Evolutionary conservation across 2,329 filamentous ascomycete genomes (phyloP).

Genomic region (Lithohypha guttulata): DNA sequence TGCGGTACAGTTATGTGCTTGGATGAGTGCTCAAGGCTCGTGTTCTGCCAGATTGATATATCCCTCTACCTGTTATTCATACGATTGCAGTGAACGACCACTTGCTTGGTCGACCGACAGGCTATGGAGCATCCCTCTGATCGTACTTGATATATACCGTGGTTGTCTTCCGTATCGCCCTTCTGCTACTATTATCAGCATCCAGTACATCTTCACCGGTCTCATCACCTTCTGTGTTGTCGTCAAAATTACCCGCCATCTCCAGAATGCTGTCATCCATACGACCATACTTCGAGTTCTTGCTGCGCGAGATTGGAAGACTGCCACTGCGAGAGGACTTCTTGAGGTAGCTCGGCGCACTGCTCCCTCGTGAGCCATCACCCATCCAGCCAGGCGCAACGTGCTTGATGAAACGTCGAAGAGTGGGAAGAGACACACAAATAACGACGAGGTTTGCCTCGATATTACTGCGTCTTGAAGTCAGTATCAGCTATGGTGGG

Average conservation of each 20-base stretch:
- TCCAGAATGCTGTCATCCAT: neutral
- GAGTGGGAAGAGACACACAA: constrained; percentile 1
- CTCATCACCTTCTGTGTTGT: neutral
- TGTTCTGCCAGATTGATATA: no score
- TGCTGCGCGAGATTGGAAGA: neutral
- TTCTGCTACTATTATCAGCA: constrained; percentile 1
- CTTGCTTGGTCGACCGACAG: no score
- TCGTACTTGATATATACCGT: neutral
- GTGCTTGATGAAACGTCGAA: constrained; percentile 3
- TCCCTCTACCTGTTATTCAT: no score
- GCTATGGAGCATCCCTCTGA: no score
- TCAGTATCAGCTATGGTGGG: neutral
- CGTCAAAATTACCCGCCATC: constrained; percentile 1
- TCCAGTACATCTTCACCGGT: neutral
- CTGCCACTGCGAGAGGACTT: neutral
- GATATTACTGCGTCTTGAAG: neutral
- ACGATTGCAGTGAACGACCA: no score
- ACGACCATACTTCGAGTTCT: neutral
- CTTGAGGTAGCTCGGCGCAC: neutral
- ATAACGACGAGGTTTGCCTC: constrained; percentile 5
- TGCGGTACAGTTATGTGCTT: no score
- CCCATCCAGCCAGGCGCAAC: neutral
- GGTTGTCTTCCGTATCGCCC: constrained; percentile 3
- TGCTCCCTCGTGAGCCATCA: neutral
- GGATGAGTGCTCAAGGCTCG: no score